Evolutionary conservation across 192 early-diverging fungal genomes (phyloP), one percentile per base, ranked within the genome.

Genomic region (Rhizophagus sp.): DNA sequence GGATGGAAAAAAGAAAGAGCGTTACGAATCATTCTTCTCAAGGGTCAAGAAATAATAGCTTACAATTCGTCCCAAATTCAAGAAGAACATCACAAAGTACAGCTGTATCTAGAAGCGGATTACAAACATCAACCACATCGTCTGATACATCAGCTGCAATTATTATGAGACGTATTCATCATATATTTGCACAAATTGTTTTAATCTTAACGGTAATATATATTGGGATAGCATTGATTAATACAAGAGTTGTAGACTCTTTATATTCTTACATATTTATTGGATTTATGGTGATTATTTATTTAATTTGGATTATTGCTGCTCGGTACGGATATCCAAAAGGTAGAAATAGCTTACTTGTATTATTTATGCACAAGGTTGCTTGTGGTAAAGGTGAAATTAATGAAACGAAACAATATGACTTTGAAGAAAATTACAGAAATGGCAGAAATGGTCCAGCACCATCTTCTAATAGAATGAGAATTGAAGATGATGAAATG

Each of bases 241-340:
- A 4, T 39, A 41, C 30, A 41, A 76, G 13, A 12, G 22, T 3
- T 7, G 13, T 76, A 63, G 30, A 36, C 2, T 62, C 13, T 25
- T 6, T 76, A 13, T 41, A 19, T 34, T 34, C 19, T 76, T 36
- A 12, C 10, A 10, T 63, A 24, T 76, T 76, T 76, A 62, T 76
- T 13, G 34, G 27, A 15, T 62, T 63, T 47, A 62, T 76, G 30
- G 2, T 61, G n/a, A 10, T 76, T 39, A 62, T 76, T n/a, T 76
- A 76, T 76, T 34, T 62, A n/a, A 34, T 49, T 63, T 76, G 74
- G 74, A 62, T 76, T 47, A 19, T 41, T 12, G 41, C 44, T 3
- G 74, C 74, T 41, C 57, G 74, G 61, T 24, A 9, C 1, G 74
- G 74, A 76, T 76, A 76, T 76, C 74, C 74, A n/a, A 61, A 34